phyloP scores from a whole-genome alignment of 371 early-diverging fungal species.

The Rhizopus stolonifer region DNA sequence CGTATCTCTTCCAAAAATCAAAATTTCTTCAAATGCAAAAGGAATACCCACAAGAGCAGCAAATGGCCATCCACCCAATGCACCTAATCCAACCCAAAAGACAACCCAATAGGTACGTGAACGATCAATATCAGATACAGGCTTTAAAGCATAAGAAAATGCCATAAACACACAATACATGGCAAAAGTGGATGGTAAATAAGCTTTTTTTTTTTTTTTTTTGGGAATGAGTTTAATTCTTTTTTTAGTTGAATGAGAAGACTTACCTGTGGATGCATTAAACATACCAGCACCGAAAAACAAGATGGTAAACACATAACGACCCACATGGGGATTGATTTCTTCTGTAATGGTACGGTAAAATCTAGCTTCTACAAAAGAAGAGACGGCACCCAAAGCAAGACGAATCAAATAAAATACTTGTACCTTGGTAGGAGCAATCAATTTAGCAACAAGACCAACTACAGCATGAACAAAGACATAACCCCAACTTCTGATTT shows the following conservation, averaged over 20 bases:
- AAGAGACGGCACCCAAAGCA: slow-evolving; percentile 59
- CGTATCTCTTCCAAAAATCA: slow-evolving; percentile 50
- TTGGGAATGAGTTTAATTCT: neutral
- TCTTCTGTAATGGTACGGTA: slow-evolving; percentile 64
- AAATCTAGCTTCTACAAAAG: slow-evolving; percentile 74
- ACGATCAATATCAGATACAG: slow-evolving; percentile 47
- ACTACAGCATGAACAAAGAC: slow-evolving; percentile 62
- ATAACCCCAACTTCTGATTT: slow-evolving; percentile 89
- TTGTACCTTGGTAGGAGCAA: slow-evolving; percentile 64
- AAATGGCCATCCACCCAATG: slow-evolving; percentile 90
- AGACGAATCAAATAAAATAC: slow-evolving; percentile 76
- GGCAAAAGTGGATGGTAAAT: slow-evolving; percentile 89
- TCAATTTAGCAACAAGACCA: slow-evolving; percentile 41
- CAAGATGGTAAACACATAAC: slow-evolving; percentile 64
- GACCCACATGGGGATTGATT: slow-evolving; percentile 67
- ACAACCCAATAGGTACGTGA: slow-evolving; percentile 55
- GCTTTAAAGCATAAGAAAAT: slow-evolving; percentile 61
- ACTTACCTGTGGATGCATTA: slow-evolving; percentile 70
- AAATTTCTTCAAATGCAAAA: slow-evolving; percentile 73
- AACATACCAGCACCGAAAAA: slow-evolving; percentile 85
- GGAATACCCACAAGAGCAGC: slow-evolving; percentile 75
- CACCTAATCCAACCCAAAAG: slow-evolving; percentile 68
- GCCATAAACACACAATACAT: slow-evolving; percentile 86
- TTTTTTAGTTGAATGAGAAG: too few species aligned
- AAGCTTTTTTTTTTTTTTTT: slow-evolving; percentile 48